These are phyloP conservation scores for Allomyces macrogynus DNA, from an alignment of 192 early-diverging fungal genomes.

Conservation along the genomic window DNA sequence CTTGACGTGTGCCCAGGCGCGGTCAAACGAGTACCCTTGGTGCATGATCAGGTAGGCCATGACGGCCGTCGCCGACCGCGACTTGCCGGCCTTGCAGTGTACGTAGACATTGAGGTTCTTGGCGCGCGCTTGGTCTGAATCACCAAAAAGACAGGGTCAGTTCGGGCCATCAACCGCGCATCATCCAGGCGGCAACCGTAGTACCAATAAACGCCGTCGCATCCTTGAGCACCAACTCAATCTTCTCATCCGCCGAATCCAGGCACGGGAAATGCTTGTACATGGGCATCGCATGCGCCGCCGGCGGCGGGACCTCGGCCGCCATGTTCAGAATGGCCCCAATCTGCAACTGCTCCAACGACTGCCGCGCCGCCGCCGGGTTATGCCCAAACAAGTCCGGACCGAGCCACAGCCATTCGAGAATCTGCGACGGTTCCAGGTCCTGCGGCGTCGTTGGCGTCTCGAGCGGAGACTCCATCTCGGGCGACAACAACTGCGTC, in stretches of 20 bases:
- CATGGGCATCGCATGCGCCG: constrained; percentile 4
- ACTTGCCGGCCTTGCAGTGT: constrained; percentile 29
- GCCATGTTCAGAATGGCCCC: constrained; percentile 35
- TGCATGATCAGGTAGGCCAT: constrained; percentile 22
- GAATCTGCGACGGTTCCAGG: constrained; percentile 12
- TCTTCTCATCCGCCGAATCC: constrained; percentile 25
- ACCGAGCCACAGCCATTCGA: constrained; percentile 16
- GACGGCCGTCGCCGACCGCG: constrained; percentile 23
- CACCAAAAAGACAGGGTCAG: not conserved
- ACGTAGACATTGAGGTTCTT: constrained; percentile 15
- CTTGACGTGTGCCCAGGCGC: constrained; percentile 22
- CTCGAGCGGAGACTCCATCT: not conserved
- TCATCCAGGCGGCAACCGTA: not conserved
- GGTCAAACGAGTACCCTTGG: constrained; percentile 15
- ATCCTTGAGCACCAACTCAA: constrained; percentile 20
- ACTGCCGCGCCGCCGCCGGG: constrained; percentile 10
- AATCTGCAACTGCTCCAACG: constrained; percentile 12
- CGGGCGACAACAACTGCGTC: not conserved
- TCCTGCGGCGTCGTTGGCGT: not conserved
- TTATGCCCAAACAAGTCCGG: constrained; percentile 18
- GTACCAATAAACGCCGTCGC: constrained; percentile 24
- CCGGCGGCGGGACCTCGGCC: constrained; percentile 14
- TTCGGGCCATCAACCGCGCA: not conserved
- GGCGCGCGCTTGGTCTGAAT: constrained; percentile 11
- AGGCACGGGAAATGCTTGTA: constrained; percentile 15